phyloP scores from a whole-genome alignment of 352 stramenopile genomes.

The Phytophthora chlamydospora region DNA sequence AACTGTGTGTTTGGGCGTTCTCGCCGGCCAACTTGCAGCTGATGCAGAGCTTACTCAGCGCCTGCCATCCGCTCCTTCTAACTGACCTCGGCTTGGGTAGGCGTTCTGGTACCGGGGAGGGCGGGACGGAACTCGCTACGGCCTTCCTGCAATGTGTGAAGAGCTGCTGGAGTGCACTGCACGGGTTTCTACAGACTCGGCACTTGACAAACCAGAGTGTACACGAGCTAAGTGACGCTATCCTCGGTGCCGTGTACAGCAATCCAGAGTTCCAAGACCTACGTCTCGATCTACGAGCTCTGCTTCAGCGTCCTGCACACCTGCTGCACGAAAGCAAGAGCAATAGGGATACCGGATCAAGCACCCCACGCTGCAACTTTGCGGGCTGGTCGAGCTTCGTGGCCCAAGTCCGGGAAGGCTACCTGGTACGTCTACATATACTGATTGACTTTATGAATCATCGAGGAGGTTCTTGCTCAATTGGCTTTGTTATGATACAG shows the following conservation, averaged over 20 bases:
- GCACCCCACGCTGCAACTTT: slow-evolving; percentile 4
- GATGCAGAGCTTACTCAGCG: slow-evolving; percentile 15
- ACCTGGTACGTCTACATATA: slow-evolving; percentile 7
- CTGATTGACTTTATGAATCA: too few species aligned
- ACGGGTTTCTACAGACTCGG: slow-evolving; percentile 6
- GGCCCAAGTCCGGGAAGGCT: slow-evolving; percentile 17
- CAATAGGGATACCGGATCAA: neutral
- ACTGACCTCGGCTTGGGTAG: slow-evolving; percentile 4
- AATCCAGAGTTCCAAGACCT: slow-evolving; percentile 6
- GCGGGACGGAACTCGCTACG: neutral
- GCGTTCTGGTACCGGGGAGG: neutral
- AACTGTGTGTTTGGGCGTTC: slow-evolving; percentile 29
- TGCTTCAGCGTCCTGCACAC: slow-evolving; percentile 1
- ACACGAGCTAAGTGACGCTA: slow-evolving; percentile 6
- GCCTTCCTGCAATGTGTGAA: slow-evolving; percentile 7
- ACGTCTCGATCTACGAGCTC: neutral
- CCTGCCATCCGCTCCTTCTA: slow-evolving; percentile 13
- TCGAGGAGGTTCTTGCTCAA: neutral
- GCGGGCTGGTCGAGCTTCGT: slow-evolving; percentile 16
- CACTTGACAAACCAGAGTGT: neutral
- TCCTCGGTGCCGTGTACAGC: slow-evolving; percentile 8
- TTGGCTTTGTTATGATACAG: neutral
- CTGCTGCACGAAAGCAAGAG: neutral
- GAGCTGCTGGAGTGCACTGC: neutral
- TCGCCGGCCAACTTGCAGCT: slow-evolving; percentile 12